These are phyloP conservation scores for Dunaliella salina DNA, from an alignment of 163 green algal species.

Conservation along the genomic window DNA sequence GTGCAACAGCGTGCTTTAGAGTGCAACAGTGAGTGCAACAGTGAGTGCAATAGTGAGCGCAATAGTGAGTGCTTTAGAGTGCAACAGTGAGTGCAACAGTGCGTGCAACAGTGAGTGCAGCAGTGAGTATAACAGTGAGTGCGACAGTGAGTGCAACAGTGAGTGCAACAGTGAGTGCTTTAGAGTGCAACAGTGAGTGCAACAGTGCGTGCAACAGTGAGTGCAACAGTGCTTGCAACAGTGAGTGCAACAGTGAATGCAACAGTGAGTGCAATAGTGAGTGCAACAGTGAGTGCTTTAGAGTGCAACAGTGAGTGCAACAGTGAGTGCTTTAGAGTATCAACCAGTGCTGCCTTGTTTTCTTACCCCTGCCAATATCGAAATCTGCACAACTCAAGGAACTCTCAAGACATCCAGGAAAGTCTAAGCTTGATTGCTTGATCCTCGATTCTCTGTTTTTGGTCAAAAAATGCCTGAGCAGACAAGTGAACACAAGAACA, in stretches of 20 bases:
- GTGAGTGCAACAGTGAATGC: background rate
- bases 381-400: too few relatives aligned
- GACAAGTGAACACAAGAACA: too few relatives aligned
- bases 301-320: conserved; percentile 9
- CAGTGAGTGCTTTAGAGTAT: background rate
- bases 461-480: too few relatives aligned
- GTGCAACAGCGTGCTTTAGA: background rate
- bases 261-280: background rate
- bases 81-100: conserved; percentile 10
- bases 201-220: conserved; percentile 7
- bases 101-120: background rate
- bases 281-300: background rate
- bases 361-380: too few relatives aligned
- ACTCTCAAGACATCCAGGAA: too few relatives aligned
- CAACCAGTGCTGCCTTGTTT: too few relatives aligned
- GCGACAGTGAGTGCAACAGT: background rate
- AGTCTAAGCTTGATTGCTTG: too few relatives aligned
- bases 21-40: conserved; percentile 9
- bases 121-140: background rate
- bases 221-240: background rate
- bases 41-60: background rate
- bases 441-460: too few relatives aligned
- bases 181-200: too few relatives aligned
- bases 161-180: background rate
- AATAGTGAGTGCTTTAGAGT: background rate